phyloP scores from a whole-genome alignment of 177 flowering plant genomes.

The Telopea speciosissima region DNA sequence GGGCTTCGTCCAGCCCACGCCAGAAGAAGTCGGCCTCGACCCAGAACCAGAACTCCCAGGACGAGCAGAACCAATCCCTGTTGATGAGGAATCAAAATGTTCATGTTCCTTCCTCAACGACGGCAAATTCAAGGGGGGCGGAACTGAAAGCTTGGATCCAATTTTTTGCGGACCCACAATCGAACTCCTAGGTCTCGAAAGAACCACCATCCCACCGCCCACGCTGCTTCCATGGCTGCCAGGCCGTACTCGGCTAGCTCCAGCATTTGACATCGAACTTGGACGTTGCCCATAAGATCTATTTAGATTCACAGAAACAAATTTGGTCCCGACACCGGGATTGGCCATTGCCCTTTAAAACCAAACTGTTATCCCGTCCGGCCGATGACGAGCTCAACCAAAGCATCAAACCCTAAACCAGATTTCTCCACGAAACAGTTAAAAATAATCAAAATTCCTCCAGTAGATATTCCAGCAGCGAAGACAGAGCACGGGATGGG shows the following conservation, averaged over 20 bases:
- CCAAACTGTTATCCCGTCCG: constrained; percentile 13
- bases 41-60: constrained; percentile 54
- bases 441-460: no score
- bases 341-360: constrained; percentile 65
- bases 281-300: constrained; percentile 72
- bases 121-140: constrained; percentile 98
- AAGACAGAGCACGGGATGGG: no score
- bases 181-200: constrained; percentile 56
- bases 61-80: constrained; percentile 40
- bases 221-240: constrained; percentile 23
- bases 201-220: constrained; percentile 79
- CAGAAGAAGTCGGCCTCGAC: constrained; percentile 57
- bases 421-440: background rate
- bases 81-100: constrained; percentile 52
- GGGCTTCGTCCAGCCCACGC: constrained; percentile 87
- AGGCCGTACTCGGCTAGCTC: constrained; percentile 31
- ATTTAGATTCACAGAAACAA: constrained; percentile 83
- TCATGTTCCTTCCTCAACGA: constrained; percentile 89
- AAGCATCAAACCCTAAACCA: constrained; percentile 46
- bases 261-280: constrained; percentile 27
- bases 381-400: constrained; percentile 28
- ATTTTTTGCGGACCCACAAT: constrained; percentile 36
- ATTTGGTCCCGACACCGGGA: constrained; percentile 75
- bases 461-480: no score
- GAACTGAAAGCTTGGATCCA: constrained; percentile 82